Evolutionary conservation across 1,284 basidiomycete genomes (phyloP).

Genomic region (Agaricales sp.): DNA sequence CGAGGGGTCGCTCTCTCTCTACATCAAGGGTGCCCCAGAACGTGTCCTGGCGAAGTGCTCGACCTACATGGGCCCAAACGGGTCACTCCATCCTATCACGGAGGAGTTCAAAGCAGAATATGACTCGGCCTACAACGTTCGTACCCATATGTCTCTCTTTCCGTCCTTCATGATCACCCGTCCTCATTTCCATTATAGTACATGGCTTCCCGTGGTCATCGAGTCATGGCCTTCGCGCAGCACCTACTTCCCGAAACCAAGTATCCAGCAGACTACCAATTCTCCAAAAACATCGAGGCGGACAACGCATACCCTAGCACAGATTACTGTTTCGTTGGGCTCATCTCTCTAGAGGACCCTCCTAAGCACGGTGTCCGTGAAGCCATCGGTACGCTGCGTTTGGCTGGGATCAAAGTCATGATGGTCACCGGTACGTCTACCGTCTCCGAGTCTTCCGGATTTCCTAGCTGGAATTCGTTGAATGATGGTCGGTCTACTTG

Average conservation of each 20-base stretch:
- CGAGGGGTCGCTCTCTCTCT: conserved; percentile 30
- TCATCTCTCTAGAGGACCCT: conserved; percentile 59
- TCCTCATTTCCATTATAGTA: conserved; percentile 28
- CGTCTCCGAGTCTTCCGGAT: not conserved
- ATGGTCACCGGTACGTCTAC: conserved; percentile 48
- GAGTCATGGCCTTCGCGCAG: conserved; percentile 62
- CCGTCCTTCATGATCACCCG: not conserved
- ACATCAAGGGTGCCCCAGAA: conserved; percentile 52
- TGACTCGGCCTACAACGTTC: conserved; percentile 50
- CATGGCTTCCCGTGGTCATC: conserved; percentile 63
- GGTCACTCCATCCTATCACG: conserved; percentile 35
- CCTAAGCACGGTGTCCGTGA: conserved; percentile 63
- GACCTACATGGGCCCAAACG: conserved; percentile 41
- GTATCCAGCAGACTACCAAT: conserved; percentile 36
- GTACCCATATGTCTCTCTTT: conserved; percentile 11
- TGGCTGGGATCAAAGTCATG: conserved; percentile 65
- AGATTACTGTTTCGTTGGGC: conserved; percentile 51
- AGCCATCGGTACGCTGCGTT: conserved; percentile 54
- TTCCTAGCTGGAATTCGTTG: conserved; percentile 6
- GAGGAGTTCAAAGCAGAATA: conserved; percentile 44
- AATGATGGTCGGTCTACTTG: conserved; percentile 12
- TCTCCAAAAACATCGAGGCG: conserved; percentile 31
- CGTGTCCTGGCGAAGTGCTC: conserved; percentile 51
- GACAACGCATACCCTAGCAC: conserved; percentile 42
- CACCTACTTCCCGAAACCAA: conserved; percentile 35